Base-by-base conservation (phyloP, 2,329 filamentous ascomycete genomes). In the Dactylellina leptospora region DNA sequence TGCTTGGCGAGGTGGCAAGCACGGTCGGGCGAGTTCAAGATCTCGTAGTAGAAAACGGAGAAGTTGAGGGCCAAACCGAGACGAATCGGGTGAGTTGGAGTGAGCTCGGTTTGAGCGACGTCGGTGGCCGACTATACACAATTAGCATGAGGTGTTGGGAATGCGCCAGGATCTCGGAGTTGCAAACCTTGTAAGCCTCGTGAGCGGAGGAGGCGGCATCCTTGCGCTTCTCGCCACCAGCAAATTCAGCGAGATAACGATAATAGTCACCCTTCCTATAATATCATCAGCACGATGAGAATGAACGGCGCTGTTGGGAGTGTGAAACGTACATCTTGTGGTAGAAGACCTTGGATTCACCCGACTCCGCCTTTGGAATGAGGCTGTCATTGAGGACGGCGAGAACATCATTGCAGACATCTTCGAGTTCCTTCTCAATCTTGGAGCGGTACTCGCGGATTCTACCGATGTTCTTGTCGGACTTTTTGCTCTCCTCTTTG, bases 31-130 rank as follows among this genome's bases (percentile, higher is more conserved):
- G 93, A 92, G 86, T 97, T 99, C 79, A 97, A 86, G 81, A 97
- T 99, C 88, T 99, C 91, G 83, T 99, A 99, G 89, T 97, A 97
- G 87, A 97, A 97, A 80, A 97, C 93, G 76, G 93, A 96, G 86
- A 96, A 96, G 89, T 96, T 96, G 77, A 96, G 86, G 78, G 92
- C 92, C 76, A 96, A 88, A 81, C 92, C 92, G 76, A 96, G 90
- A 79, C 92, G 91, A 83, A 96, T 96, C 80, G 92, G 92, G 86
- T 96, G 92, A 68, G 92, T 96, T 75, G 92, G 92, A 75, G 92
- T 89, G 77, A 96, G 88, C 82, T 95, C 91, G 78, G 90, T 93
- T 81, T 91, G 87, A 75, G 92, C 91, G 78, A 96, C 90, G 82
- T 96, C 91, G 80, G 91, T 96, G 79, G 92, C 91, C 80, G 87